Base-by-base conservation (phyloP, 2,329 filamentous ascomycete genomes). In the Pseudogymnoascus destructans region DNA sequence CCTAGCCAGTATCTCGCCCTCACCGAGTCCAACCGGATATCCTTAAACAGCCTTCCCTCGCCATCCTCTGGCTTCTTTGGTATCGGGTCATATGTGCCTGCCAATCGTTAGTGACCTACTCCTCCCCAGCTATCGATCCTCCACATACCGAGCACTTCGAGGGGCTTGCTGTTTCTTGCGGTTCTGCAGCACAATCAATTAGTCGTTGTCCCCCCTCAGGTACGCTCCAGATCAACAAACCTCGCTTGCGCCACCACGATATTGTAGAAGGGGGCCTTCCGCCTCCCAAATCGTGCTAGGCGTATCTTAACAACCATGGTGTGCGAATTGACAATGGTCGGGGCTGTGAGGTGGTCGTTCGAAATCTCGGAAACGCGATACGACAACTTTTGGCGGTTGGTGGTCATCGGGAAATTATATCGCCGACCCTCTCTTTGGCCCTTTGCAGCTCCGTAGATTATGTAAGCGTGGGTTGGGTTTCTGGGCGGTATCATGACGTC, bases 1-100 rank as follows among this genome's bases (percentile, higher is more conserved):
- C 93, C 93, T 33, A 98, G 79, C 93, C 93, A 98, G 75, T 98
- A 98, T 72, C 86, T 85, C 59, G 92, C 87, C 61, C 93, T 79
- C 64, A 81, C 76, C 6, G 80, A 75, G 72, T 98, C 93, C 11
- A 98, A 79, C 67, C 89, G 85, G 70, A 98, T 87, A 65, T 97
- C 91, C 73, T 98, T 98, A 76, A 87, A 89, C 59, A 87, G 79
- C 59, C 83, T 81, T 15, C 82, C 81, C n/a, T 79, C 78, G 64
- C 68, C 70, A 66, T 74, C 87, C 66, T 81, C 79, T 1, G 80
- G 77, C 23, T 75, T 70, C 68, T 80, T 83, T 23, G 84, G 84
- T 15, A 84, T 74, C 1, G 84, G 84, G 67, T 87, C 82, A 73
- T 87, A 87, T 46, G 84, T 87, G 64, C 84, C 70, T 67, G 55